A percentile compares a stretch with the other conserved stretches of the same genome.
phyloP scores from a whole-genome alignment of 23 red algal species.

The Gracilaria domingensis region DNA sequence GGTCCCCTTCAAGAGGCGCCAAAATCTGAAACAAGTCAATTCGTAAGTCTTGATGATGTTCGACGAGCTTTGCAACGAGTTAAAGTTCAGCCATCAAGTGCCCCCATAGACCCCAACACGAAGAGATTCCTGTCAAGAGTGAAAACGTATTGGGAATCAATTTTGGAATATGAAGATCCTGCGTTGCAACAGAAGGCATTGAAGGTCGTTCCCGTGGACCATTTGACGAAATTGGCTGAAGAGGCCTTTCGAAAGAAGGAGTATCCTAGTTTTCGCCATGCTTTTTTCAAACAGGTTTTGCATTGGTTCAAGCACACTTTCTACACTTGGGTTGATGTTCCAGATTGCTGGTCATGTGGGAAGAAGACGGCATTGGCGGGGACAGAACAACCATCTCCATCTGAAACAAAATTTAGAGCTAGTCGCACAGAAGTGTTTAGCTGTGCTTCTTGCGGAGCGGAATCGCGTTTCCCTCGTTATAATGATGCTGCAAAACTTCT shows the following conservation, averaged over 20 bases:
- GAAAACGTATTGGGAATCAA: slow-evolving; percentile 23
- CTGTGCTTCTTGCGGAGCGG: slow-evolving; percentile 72
- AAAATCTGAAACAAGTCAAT: not conserved
- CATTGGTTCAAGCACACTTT: slow-evolving; percentile 83
- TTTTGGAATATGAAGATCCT: slow-evolving; percentile 52
- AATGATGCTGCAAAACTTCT: slow-evolving; percentile 75
- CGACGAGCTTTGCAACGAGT: not conserved
- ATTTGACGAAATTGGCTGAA: not conserved
- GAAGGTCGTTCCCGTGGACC: slow-evolving; percentile 15
- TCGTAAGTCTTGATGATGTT: slow-evolving; percentile 8
- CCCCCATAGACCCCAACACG: not conserved
- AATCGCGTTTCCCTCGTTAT: slow-evolving; percentile 81
- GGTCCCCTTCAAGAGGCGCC: not conserved
- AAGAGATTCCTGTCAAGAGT: slow-evolving; percentile 29
- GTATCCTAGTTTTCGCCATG: slow-evolving; percentile 32
- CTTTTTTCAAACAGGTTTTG: slow-evolving; percentile 56
- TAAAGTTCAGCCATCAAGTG: not conserved
- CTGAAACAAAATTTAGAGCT: slow-evolving; percentile 42
- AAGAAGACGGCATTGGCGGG: slow-evolving; percentile 31
- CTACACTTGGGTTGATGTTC: slow-evolving; percentile 79
- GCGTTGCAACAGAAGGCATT: slow-evolving; percentile 31
- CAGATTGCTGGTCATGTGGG: slow-evolving; percentile 75
- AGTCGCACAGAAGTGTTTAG: slow-evolving; percentile 68
- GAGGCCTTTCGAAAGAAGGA: slow-evolving; percentile 21
- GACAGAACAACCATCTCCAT: slow-evolving; percentile 20